Evolutionary conservation across 257 asterid species (phyloP).

Genomic region (Coffea canephora): DNA sequence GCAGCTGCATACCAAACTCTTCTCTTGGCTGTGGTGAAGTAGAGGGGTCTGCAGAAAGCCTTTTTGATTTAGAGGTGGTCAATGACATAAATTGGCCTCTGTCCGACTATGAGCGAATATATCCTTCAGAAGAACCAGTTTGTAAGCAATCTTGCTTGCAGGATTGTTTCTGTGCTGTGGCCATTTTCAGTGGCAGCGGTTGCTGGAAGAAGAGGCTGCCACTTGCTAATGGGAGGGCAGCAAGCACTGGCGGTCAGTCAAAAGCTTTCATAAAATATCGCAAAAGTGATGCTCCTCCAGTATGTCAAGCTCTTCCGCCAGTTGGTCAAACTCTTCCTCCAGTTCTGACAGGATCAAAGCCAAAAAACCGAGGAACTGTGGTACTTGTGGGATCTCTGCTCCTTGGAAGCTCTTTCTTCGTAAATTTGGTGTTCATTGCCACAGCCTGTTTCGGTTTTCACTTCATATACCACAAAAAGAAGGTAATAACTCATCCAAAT

Average conservation of each 20-base stretch:
- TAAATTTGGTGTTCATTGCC: slow-evolving; percentile 32
- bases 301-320: background rate
- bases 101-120: too few relatives aligned
- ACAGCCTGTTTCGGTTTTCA: slow-evolving; percentile 27
- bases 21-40: slow-evolving; percentile 31
- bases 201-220: slow-evolving; percentile 87
- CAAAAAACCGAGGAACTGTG: slow-evolving; percentile 19
- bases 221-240: slow-evolving; percentile 53
- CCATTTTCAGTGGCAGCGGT: slow-evolving; percentile 1
- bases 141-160: slow-evolving; percentile 44
- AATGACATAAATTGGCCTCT: background rate
- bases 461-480: slow-evolving; percentile 19
- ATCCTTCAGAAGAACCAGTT: slow-evolving; percentile 1
- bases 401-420: slow-evolving; percentile 45
- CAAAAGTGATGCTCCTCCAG: slow-evolving; percentile 22
- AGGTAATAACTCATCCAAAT: background rate
- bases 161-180: slow-evolving; percentile 55
- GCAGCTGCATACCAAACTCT: slow-evolving; percentile 41
- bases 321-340: slow-evolving; percentile 1
- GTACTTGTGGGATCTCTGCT: slow-evolving; percentile 38
- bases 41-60: background rate
- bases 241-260: background rate
- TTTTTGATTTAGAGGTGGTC: slow-evolving; percentile 24
- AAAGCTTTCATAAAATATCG: background rate
- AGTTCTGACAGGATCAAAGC: background rate